Conservation (phyloP, 2,329 filamentous ascomycete species). For the Sporothrix protearum region DNA sequence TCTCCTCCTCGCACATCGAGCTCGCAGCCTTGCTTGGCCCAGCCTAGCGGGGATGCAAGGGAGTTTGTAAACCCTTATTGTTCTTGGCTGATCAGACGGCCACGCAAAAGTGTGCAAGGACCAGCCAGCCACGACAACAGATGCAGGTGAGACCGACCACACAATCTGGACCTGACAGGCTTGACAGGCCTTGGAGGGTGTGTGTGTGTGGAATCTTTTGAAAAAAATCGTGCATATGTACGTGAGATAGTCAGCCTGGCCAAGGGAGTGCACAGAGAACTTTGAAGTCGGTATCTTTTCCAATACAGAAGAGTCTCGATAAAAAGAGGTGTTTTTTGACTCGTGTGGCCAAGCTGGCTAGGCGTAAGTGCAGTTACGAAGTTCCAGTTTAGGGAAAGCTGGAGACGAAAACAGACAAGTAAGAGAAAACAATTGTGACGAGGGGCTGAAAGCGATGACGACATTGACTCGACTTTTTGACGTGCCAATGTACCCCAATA, state of each 20-base stretch:
- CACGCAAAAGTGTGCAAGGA: not conserved
- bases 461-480: not conserved
- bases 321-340: not conserved
- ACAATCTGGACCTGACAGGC: not conserved
- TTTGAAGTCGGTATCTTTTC: not conserved
- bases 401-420: not conserved
- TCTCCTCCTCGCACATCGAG: not conserved
- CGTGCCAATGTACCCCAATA: not conserved
- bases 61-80: not conserved
- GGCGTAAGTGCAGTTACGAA: not conserved
- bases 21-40: slow-evolving; percentile 15
- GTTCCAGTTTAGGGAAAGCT: not conserved
- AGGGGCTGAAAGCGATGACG: not conserved
- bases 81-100: not conserved
- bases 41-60: slow-evolving; percentile 18
- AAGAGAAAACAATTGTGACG: not conserved
- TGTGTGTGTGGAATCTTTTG: not conserved
- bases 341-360: not conserved
- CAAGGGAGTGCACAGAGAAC: too few species aligned
- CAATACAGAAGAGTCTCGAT: not conserved
- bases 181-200: not conserved
- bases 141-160: not conserved
- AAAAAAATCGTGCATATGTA: not conserved
- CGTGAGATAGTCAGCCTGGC: not conserved
- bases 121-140: not conserved